A percentile compares a stretch with the other conserved stretches of the same genome.
These are phyloP conservation scores for Trichoderma breve DNA, from an alignment of 2,329 filamentous ascomycete genomes.

Conservation along the genomic window DNA sequence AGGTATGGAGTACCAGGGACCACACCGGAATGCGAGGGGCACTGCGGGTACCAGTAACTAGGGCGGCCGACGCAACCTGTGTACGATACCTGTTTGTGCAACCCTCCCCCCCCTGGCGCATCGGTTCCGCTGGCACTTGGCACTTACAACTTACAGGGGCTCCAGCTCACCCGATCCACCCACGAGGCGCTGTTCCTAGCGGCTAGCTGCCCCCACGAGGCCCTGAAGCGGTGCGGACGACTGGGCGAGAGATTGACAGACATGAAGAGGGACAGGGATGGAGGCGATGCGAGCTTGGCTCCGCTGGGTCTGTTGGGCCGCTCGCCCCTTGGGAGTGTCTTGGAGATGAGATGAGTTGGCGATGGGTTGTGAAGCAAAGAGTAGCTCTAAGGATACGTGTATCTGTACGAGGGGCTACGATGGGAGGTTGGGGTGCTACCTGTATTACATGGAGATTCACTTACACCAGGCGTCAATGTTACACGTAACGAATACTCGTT, in stretches of 20 bases:
- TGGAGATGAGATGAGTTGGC: neutral
- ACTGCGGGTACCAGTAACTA: neutral
- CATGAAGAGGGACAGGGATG: conserved; percentile 7
- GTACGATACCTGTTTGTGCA: neutral
- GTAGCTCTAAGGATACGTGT: neutral
- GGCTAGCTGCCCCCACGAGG: conserved; percentile 5
- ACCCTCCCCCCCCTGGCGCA: neutral
- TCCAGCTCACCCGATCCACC: conserved; percentile 6
- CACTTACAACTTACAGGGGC: neutral
- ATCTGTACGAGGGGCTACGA: neutral
- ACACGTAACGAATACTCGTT: too few relatives aligned
- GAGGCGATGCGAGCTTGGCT: neutral
- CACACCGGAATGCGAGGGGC: conserved; percentile 9
- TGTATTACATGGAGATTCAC: neutral
- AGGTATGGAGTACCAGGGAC: neutral
- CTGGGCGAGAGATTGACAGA: conserved; percentile 12
- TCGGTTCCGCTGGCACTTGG: conserved; percentile 4
- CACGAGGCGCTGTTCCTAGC: conserved; percentile 14
- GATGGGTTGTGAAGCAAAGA: neutral
- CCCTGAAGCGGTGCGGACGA: neutral
- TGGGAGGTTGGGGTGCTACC: neutral
- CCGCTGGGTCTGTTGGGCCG: neutral
- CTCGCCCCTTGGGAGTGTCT: neutral
- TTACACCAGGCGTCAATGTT: neutral
- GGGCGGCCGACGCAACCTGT: neutral